These are phyloP conservation scores for Kodamaea hsintzibuensis DNA, from an alignment of 805 yeast species.

Conservation along the genomic window DNA sequence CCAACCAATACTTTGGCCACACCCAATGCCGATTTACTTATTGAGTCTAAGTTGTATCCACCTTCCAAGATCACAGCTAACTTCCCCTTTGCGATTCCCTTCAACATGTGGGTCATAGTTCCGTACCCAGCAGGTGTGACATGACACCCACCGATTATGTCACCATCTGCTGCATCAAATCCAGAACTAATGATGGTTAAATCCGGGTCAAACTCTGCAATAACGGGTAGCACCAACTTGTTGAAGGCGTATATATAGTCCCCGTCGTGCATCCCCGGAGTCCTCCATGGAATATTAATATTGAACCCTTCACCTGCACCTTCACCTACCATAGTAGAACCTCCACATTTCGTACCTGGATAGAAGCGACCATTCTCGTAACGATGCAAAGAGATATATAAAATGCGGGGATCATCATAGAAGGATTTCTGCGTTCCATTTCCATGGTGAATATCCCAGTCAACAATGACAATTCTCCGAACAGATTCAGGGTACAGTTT, in stretches of 20 bases:
- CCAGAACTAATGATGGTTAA: conserved; percentile 92
- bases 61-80: conserved; percentile 92
- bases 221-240: conserved; percentile 82
- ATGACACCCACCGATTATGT: conserved; percentile 93
- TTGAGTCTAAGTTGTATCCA: conserved; percentile 91
- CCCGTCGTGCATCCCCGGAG: conserved; percentile 90
- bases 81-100: conserved; percentile 84
- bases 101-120: conserved; percentile 90
- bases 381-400: conserved; percentile 89
- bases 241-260: conserved; percentile 92
- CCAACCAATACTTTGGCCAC: conserved; percentile 91
- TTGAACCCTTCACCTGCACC: conserved; percentile 85
- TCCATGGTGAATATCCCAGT: conserved; percentile 99
- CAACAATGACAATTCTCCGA: conserved; percentile 76
- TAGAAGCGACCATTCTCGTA: conserved; percentile 90
- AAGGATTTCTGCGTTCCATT: conserved; percentile 97
- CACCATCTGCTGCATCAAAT: conserved; percentile 98
- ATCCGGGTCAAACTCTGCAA: conserved; percentile 89
- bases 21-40: conserved; percentile 85
- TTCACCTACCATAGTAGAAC: conserved; percentile 77
- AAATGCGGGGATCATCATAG: conserved; percentile 82
- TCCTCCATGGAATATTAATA: conserved; percentile 92
- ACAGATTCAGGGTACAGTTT: conserved; percentile 86
- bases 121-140: conserved; percentile 96
- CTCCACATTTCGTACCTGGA: conserved; percentile 91